Base-by-base conservation (phyloP, 2,329 filamentous ascomycete species). In the Colletotrichum aenigma region DNA sequence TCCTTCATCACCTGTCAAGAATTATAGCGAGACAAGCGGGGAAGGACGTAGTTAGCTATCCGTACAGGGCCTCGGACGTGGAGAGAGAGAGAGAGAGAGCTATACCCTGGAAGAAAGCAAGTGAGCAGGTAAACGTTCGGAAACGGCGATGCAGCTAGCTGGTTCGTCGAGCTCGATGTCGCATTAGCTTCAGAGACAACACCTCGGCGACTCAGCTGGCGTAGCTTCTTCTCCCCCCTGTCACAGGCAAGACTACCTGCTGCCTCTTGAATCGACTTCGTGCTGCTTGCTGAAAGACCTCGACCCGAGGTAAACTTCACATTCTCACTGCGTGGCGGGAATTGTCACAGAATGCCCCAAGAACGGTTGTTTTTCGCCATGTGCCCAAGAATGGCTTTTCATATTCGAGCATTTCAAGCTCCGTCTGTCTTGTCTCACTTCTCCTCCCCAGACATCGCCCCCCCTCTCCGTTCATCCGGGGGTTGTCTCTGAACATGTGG, bases 331-430 rank as follows among this genome's bases (percentile, higher is more conserved):
- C 32, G 26, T 38, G 43, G 38, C 38, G 64, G 26, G 4, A n/a
- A 16, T 38, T 28, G 66, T 21, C 26, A 7, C 21, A 58, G 7
- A 36, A 48, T 26, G 13, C 16, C 15, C 24, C 62, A 15, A 28
- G n/a, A 66, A 38, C 10, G 16, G 16, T 10, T 43, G 36, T 18
- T 18, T n/a, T 43, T 34, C 55, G 56, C 62, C 18, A 58, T 72
- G 28, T 38, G 73, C 62, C 55, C 28, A 75, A 69, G 73, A 75
- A 75, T 75, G 73, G 73, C 68, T 48, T 67, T 68, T 75, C 69
- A 75, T 72, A 72, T 75, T 72, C 69, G 69, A 75, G 73, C 73
- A 75, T 75, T 72, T 69, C 55, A 55, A 67, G 62, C 73, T 72
- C 70, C 36, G 32, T 48, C 32, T 36, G 60, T 34, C 30, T 30